These are phyloP conservation scores for Yarrowia galli DNA, from an alignment of 1,139 yeast species.

Conservation along the genomic window DNA sequence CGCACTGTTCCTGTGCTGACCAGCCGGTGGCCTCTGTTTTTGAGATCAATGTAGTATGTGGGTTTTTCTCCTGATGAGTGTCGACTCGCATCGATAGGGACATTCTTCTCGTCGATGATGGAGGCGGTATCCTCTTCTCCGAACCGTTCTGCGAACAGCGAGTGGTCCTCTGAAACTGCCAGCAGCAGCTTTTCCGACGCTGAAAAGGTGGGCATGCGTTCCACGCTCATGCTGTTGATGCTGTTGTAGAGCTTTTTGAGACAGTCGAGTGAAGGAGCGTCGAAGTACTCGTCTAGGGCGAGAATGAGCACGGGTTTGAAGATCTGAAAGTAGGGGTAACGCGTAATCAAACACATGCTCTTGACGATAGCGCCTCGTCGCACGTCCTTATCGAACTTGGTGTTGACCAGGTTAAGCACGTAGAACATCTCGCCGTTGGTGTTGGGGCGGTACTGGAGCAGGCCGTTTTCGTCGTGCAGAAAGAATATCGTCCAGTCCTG, in stretches of 20 bases:
- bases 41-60: constrained; percentile 47
- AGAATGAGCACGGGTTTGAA: constrained; percentile 65
- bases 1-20: constrained; percentile 44
- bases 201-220: constrained; percentile 48
- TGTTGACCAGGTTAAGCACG: constrained; percentile 64
- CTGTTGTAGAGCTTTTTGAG: constrained; percentile 53
- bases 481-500: constrained; percentile 69
- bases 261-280: constrained; percentile 46
- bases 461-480: constrained; percentile 52
- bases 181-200: constrained; percentile 49
- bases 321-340: constrained; percentile 60
- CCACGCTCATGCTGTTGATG: constrained; percentile 52
- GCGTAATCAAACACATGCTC: constrained; percentile 62
- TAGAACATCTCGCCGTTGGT: constrained; percentile 57
- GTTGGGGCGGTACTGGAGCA: constrained; percentile 30
- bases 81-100: constrained; percentile 21
- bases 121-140: constrained; percentile 40
- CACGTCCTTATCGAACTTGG: constrained; percentile 57
- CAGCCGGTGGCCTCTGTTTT: constrained; percentile 46
- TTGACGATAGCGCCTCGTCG: constrained; percentile 65
- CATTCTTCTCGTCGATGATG: neutral
- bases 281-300: constrained; percentile 58
- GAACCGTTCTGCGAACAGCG: constrained; percentile 49
- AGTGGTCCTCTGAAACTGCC: constrained; percentile 47
- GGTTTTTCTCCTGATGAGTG: constrained; percentile 42